Base-by-base conservation (phyloP, 768 basidiomycete species). In the Leucogyrophana mollusca region DNA sequence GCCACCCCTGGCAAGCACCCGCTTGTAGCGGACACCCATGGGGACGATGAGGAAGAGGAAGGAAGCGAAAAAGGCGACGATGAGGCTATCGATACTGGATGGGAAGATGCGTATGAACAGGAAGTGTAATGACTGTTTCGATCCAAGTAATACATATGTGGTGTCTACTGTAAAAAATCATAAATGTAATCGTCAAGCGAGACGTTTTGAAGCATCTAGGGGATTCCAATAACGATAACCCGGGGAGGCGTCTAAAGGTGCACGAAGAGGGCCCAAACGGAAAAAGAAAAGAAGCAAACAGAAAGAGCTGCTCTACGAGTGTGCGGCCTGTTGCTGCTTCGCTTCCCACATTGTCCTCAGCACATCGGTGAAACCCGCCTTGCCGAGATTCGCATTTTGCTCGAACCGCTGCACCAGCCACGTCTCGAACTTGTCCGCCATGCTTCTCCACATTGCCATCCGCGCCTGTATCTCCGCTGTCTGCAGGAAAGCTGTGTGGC, bases 391-490 rank as follows among this genome's bases (percentile, higher is more conserved):
- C 3, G 94, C 94, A 60, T 97, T 97, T 63, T 91, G 85, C 65
- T 90, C 86, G 56, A 97, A 96, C 47, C 93, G 78, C 67, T 94
- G 83, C 20, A 85, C 83, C 43, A 93, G 80, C 82, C 88, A 93
- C 56, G 72, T 74, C 71, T 97, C 94, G 33, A 97, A 72, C 53
- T 81, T 79, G 64, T 91, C 86, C 6, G 91, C 87, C 39, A 90
- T 81, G 25, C 78, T 79, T 57, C 87, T 76, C 89, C 90, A 92
- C 45, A 90, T 70, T 3, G 80, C 73, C 79, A 88, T 79, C 45
- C 90, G 81, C 3, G 90, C 80, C 62, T 92, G 88, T 45, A 97
- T 83, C 68, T 94, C 87, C 2, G 94, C 94, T n/a, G 92, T 91
- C 66, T 96, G 94, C 4, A 72, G 64, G 63, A 97, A 97, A 22